phyloP scores from a whole-genome alignment of 2,329 filamentous ascomycete species.

The Colletotrichum eremochloae region DNA sequence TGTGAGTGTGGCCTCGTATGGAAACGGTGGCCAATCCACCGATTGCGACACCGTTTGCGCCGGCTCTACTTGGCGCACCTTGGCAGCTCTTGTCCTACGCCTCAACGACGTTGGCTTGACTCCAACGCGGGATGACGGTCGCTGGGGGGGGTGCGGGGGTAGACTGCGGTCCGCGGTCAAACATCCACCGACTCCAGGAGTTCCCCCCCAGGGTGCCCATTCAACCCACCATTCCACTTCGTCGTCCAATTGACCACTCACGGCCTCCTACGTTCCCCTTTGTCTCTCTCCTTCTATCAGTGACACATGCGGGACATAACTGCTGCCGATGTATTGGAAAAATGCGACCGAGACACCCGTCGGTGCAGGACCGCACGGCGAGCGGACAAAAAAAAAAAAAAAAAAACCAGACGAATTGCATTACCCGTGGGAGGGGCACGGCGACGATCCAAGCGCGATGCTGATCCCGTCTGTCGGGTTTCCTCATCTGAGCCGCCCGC shows the following conservation, averaged over 20 bases:
- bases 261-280: not conserved
- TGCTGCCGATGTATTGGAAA: not conserved
- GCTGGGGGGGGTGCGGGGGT: not conserved
- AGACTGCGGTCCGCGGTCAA: not conserved
- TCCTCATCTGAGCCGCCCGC: conserved; percentile 27
- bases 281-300: not conserved
- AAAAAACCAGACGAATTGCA: not conserved
- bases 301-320: not conserved
- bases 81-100: conserved; percentile 40
- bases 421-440: conserved; percentile 12
- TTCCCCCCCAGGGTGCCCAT: conserved; percentile 19
- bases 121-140: conserved; percentile 36
- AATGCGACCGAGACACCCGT: not conserved
- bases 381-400: conserved; percentile 3
- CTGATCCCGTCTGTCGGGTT: conserved; percentile 33
- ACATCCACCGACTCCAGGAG: conserved; percentile 30
- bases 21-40: conserved; percentile 28
- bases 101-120: conserved; percentile 32
- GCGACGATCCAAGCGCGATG: conserved; percentile 39
- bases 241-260: conserved; percentile 27
- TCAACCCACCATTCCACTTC: conserved; percentile 21
- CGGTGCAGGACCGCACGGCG: conserved; percentile 14
- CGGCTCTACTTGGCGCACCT: conserved; percentile 37
- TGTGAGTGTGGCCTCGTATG: conserved; percentile 31
- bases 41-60: conserved; percentile 34